Base-by-base conservation (phyloP, 2,329 filamentous ascomycete genomes). In the Aspergillus sp. region DNA sequence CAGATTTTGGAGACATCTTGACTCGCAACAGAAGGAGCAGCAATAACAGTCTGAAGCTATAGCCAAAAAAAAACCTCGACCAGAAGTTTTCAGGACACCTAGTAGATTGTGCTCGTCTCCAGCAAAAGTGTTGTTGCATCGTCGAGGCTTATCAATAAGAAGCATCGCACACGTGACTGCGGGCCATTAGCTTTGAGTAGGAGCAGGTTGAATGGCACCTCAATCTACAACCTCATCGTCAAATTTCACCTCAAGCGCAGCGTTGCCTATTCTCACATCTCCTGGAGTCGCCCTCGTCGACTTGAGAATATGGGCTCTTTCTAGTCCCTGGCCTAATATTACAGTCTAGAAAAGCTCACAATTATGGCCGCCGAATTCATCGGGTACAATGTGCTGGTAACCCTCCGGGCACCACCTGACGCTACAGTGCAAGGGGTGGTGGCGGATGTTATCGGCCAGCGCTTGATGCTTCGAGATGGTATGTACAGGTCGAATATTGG, bases 381-480 rank as follows among this genome's bases (percentile, higher is more conserved):
- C 71, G 91, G 91, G 64, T 85, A 91, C 75, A 87, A 89, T 63
- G 91, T 95, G 78, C 80, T 87, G 63, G 88, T 95, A 71, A 89
- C 89, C 41, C 83, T 95, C 66, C 85, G 84, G 69, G 82, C 87
- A 61, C 89, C 90, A 56, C 83, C 85, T 2, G 85, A 86, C 63
- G 85, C 85, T 47, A 82, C 86, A 69, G 80, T 94, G 54, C 87
- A 87, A 63, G 92, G 92, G 55, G 85, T 86, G 23, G 90, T 96
- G 41, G 85, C 87, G 63, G 83, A 88, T 68, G 88, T 94, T 57
- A 84, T 89, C 64, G 88, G 89, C 28, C 84, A 87, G 71, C 89
- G 87, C 63, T 79, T 96, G 65, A 87, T 86, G 31, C 82, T 96
- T 56, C 85, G 85, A 60, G 86, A 95, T 80, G 91, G 91, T 92